These are phyloP conservation scores for Miscanthus sacchariflorus DNA, from an alignment of 202 grass and related monocot species.

Conservation along the genomic window DNA sequence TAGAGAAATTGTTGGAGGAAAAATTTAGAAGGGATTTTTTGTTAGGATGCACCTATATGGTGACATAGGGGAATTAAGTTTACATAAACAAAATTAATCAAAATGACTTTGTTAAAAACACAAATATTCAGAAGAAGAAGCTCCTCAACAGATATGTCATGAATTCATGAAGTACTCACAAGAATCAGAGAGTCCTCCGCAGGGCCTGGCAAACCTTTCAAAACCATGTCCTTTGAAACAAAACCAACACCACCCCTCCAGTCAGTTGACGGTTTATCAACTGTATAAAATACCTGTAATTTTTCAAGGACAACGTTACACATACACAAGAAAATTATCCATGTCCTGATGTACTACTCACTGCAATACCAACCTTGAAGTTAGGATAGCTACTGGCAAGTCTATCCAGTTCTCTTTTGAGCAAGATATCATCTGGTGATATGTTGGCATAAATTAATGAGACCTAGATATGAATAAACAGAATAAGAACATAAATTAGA, in stretches of 20 bases:
- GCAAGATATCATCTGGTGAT: conserved; percentile 92
- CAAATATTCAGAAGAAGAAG: not conserved
- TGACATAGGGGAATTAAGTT: not conserved
- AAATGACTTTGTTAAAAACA: not conserved
- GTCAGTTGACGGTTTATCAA: conserved; percentile 80
- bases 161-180: conserved; percentile 56
- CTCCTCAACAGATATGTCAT: conserved; percentile 26
- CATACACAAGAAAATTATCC: conserved; percentile 15
- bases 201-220: conserved; percentile 91
- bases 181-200: conserved; percentile 74
- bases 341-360: conserved; percentile 11
- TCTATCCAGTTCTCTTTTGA: conserved; percentile 89
- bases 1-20: not conserved
- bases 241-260: conserved; percentile 86
- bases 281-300: conserved; percentile 94
- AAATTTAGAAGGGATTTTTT: not conserved
- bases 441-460: conserved; percentile 94
- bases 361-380: conserved; percentile 78
- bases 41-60: not conserved
- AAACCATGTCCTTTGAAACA: conserved; percentile 82
- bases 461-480: conserved; percentile 59
- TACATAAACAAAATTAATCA: not conserved
- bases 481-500: conserved; percentile 36
- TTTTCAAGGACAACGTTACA: not conserved
- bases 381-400: conserved; percentile 85